Percentiles rank a stretch among this genome's conserved stretches.
Evolutionary conservation across 2,329 filamentous ascomycete species (phyloP).

Genomic region (Drechslera avenae): DNA sequence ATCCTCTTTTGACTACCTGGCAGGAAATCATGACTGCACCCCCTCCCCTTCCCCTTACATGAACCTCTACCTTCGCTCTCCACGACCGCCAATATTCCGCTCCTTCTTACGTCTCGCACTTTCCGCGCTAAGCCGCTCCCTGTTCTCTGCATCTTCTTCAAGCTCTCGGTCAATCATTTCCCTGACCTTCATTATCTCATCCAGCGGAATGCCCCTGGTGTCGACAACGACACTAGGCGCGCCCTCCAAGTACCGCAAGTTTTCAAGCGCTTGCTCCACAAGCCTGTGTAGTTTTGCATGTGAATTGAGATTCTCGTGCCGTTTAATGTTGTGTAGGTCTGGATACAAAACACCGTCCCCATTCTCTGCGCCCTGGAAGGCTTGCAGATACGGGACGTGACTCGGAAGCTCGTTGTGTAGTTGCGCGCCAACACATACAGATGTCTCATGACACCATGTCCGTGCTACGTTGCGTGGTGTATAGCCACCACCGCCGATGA

Average conservation of each 20-base stretch:
- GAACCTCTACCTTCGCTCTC: constrained; percentile 43
- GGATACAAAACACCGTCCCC: constrained; percentile 75
- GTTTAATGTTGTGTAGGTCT: constrained; percentile 76
- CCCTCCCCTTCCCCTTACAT: too few relatives aligned
- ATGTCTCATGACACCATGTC: constrained; percentile 96
- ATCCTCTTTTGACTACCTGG: background rate
- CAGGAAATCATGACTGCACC: too few relatives aligned
- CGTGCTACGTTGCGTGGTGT: constrained; percentile 95
- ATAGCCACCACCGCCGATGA: constrained; percentile 94
- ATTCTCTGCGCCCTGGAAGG: constrained; percentile 81
- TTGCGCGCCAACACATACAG: constrained; percentile 78
- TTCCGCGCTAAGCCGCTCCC: constrained; percentile 63
- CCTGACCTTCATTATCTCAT: constrained; percentile 60
- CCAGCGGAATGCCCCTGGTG: constrained; percentile 78
- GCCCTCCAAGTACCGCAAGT: constrained; percentile 81
- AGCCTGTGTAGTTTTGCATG: constrained; percentile 76
- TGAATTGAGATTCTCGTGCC: constrained; percentile 77
- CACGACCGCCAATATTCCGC: constrained; percentile 52
- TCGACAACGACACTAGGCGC: constrained; percentile 79
- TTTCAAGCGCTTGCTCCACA: constrained; percentile 78
- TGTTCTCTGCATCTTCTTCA: constrained; percentile 67
- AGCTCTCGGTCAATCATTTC: constrained; percentile 71
- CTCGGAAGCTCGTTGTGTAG: constrained; percentile 76
- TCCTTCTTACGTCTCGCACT: constrained; percentile 49
- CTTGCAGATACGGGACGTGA: constrained; percentile 82